Conservation (phyloP, 805 yeast genomes). For the Cyberlindnera mycetangii region DNA sequence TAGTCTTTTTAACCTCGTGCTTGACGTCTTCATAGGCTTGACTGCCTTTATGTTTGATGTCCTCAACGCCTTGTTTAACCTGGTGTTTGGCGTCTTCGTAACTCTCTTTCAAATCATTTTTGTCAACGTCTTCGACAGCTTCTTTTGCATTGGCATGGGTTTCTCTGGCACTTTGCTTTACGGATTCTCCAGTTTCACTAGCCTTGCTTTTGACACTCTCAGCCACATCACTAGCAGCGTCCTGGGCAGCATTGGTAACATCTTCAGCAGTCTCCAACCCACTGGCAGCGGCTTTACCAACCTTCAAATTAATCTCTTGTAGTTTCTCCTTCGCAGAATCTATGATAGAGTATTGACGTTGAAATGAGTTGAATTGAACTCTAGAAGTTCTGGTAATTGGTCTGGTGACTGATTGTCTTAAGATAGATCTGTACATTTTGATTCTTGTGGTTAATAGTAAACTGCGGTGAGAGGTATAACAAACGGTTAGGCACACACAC, state of each 20-base stretch:
- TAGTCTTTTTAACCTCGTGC: conserved; percentile 11
- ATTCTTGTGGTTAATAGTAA: too few relatives aligned
- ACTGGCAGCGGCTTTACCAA: conserved; percentile 26
- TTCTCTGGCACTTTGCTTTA: conserved; percentile 4
- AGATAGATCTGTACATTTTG: conserved; percentile 6
- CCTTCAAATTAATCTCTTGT: conserved; percentile 22
- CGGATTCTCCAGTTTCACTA: conserved; percentile 4
- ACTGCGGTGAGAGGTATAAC: too few relatives aligned
- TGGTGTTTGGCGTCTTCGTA: conserved; percentile 6
- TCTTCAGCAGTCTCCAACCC: conserved; percentile 21
- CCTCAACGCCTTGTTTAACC: conserved; percentile 1
- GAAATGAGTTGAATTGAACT: neutral
- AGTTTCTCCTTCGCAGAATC: conserved; percentile 24
- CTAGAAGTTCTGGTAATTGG: neutral
- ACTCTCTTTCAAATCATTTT: neutral
- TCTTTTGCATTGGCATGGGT: neutral
- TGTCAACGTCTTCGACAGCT: neutral
- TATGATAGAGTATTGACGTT: conserved; percentile 21
- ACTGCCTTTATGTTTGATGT: conserved; percentile 6
- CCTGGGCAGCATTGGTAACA: conserved; percentile 13
- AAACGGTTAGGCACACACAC: too few relatives aligned
- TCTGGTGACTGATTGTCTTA: neutral
- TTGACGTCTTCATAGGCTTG: conserved; percentile 11
- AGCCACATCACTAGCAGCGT: conserved; percentile 12
- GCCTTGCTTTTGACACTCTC: conserved; percentile 10